Evolutionary conservation across 2,329 filamentous ascomycete genomes (phyloP).

Genomic region (Fusarium hostae): DNA sequence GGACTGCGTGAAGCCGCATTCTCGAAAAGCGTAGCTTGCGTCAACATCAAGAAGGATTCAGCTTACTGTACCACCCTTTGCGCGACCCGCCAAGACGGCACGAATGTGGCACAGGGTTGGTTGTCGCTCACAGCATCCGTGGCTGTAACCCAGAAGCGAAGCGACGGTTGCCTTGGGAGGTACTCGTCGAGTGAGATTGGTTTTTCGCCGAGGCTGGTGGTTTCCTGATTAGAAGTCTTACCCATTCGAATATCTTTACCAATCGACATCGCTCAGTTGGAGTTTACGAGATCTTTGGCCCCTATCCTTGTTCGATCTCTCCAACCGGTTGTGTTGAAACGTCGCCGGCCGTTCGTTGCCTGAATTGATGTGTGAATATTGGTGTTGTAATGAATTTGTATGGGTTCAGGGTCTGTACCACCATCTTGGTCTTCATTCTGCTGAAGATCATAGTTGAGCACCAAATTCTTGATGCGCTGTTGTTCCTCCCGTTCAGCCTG

Average conservation of each 20-base stretch:
- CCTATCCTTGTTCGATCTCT: slow-evolving; percentile 70
- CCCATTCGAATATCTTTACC: slow-evolving; percentile 67
- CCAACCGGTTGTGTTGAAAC: slow-evolving; percentile 65
- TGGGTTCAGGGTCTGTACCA: slow-evolving; percentile 54
- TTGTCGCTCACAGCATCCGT: not conserved
- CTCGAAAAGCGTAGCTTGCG: not conserved
- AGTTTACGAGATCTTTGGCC: slow-evolving; percentile 88
- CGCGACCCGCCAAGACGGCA: not conserved
- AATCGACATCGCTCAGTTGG: slow-evolving; percentile 96
- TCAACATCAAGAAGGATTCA: not conserved
- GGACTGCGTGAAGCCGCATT: not conserved
- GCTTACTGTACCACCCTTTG: not conserved
- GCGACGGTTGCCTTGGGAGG: not conserved
- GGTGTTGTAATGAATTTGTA: slow-evolving; percentile 39
- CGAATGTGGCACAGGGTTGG: not conserved
- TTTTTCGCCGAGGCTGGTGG: slow-evolving; percentile 12
- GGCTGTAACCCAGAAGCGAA: not conserved
- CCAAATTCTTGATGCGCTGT: slow-evolving; percentile 97
- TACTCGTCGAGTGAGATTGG: not conserved
- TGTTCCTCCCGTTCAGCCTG: slow-evolving; percentile 96
- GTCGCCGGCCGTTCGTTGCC: slow-evolving; percentile 61
- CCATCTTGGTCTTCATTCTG: slow-evolving; percentile 84
- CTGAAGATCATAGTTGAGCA: slow-evolving; percentile 94
- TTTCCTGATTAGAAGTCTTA: slow-evolving; percentile 30
- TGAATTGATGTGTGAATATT: slow-evolving; percentile 63